phyloP scores from a whole-genome alignment of 129 eudicot genomes.

The Tagetes erecta region DNA sequence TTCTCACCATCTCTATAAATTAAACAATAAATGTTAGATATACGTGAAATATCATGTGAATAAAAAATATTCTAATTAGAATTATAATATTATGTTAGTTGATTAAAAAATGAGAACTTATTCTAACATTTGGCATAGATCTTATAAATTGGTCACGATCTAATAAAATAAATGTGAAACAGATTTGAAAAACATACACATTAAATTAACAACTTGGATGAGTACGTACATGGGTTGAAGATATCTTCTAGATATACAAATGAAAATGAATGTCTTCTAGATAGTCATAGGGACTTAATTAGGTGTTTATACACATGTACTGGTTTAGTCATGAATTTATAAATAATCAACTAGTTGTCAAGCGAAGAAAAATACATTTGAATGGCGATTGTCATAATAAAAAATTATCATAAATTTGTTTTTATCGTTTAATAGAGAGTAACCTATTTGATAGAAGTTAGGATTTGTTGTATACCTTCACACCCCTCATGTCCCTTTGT shows the following conservation, averaged over 20 bases:
- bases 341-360: background rate
- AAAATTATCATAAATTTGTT: no score
- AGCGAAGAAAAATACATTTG: no score
- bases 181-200: background rate
- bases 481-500: no score
- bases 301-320: background rate
- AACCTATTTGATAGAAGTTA: no score
- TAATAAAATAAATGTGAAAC: background rate
- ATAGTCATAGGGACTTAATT: background rate
- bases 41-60: background rate
- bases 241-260: background rate
- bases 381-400: no score
- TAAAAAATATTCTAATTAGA: background rate
- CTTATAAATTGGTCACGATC: background rate
- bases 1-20: background rate
- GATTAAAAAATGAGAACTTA: background rate
- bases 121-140: background rate
- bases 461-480: no score
- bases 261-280: background rate
- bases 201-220: background rate
- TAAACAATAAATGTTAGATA: background rate
- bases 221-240: background rate
- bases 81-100: background rate
- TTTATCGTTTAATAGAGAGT: no score
- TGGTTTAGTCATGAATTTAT: background rate